Evolutionary conservation across 1,284 basidiomycete species (phyloP), one percentile per base, ranked within the genome.

Genomic region (Grifola frondosa): DNA sequence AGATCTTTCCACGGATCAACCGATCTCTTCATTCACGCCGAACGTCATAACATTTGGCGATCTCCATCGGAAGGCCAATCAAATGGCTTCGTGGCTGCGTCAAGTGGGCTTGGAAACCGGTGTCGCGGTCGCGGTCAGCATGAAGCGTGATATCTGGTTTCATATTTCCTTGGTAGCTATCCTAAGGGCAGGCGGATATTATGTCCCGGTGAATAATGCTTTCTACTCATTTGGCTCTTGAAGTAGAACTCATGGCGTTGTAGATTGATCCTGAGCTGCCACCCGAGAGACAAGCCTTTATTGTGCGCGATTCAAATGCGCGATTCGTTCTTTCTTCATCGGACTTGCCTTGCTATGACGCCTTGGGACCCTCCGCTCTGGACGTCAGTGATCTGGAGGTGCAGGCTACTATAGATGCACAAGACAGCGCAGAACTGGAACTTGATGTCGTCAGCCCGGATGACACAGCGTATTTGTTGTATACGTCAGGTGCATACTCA

Each of bases 401-500:
- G 9, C 63, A 59, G 38, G 33, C 30, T 26, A 56, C 54, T 17
- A 65, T 71, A 28, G 38, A 48, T 13, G 37, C 42, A 26, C 63
- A 69, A 56, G n/a, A n/a, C n/a, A 50, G 44, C n/a, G 49, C 52
- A 16, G 62, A 59, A 5, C n/a, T n/a, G n/a, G 55, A 66, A 29
- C 41, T 74, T 7, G 50, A 63, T 26, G 39, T 55, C 8, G 64
- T 67, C 11, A 56, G 53, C 22, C 60, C 62, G 6, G 63, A 67
- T 36, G 63, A 58, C n/a, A 49, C 71, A 16, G 68, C 76, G 5
- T 79, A 76, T 48, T 65, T 79, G 34, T 56, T 79, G 17, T 79
- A 79, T 44, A 79, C 77, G 5, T 77, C 75, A 44, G 75, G 74
- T 76, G 44, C n/a, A n/a, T n/a, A n/a, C n/a, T n/a, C n/a, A n/a